Conservation (phyloP, 2,329 filamentous ascomycete genomes). For the Ascochyta clinopodiicola region DNA sequence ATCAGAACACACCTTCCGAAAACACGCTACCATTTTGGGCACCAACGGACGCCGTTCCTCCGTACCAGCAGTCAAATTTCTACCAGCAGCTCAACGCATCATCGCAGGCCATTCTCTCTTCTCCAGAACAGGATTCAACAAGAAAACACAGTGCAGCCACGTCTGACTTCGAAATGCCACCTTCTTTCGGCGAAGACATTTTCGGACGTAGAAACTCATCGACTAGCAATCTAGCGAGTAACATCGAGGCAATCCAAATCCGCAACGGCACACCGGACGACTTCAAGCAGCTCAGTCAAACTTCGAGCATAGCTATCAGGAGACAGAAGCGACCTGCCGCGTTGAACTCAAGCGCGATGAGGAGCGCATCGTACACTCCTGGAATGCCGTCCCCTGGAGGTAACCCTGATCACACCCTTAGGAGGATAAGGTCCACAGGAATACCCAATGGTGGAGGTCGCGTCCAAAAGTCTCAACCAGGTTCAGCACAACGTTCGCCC, state of each 20-base stretch:
- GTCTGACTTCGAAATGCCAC: conserved; percentile 41
- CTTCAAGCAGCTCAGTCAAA: conserved; percentile 48
- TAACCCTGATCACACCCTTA: conserved; percentile 49
- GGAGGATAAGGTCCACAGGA: conserved; percentile 57
- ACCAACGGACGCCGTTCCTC: conserved; percentile 26
- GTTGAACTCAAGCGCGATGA: conserved; percentile 47
- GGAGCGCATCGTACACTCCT: conserved; percentile 52
- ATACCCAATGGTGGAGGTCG: conserved; percentile 53
- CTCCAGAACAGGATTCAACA: conserved; percentile 37
- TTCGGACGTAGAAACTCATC: conserved; percentile 48
- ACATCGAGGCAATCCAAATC: conserved; percentile 49
- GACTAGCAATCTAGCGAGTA: conserved; percentile 48
- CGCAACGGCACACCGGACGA: conserved; percentile 42
- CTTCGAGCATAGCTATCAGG: conserved; percentile 51
- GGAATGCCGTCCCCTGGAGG: conserved; percentile 50
- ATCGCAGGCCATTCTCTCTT: conserved; percentile 44
- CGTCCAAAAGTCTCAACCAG: conserved; percentile 54
- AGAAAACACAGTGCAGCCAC: conserved; percentile 40
- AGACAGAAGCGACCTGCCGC: conserved; percentile 51
- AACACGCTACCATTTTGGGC: conserved; percentile 41
- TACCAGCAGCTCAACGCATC: conserved; percentile 48
- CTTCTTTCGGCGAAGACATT: conserved; percentile 41
- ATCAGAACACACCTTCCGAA: conserved; percentile 41
- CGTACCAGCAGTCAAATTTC: conserved; percentile 37
- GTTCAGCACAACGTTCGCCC: conserved; percentile 57